Base-by-base conservation (phyloP, 345 rosid species). In the Melaleuca quinquenervia region DNA sequence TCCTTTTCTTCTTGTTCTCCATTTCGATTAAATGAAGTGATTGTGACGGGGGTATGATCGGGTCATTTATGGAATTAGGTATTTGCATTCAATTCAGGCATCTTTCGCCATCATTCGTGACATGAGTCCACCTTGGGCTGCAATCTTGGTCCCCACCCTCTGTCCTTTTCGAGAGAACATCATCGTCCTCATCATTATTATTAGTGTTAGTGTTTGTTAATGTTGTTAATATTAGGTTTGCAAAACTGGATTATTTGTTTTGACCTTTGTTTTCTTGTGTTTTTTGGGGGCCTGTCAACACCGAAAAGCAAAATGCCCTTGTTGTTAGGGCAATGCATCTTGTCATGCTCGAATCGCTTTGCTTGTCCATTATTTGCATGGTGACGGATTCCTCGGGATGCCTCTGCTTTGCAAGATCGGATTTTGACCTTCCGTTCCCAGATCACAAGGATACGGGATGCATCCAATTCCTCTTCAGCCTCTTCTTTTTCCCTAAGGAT, bases 51-150 rank as follows among this genome's bases (percentile, higher is more conserved):
- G 83, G 52, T 75, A 45, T 56, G 53, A 82, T 27, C 82, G 44
- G 53, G 83, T n/a, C 86, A 85, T 86, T 86, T 85, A 88, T 85
- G 87, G 51, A 3, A 87, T 85, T 90, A 83, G 90, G 91, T 86
- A 50, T 80, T 53, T 84, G 86, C 88, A 80, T 85, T 86, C 86
- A 76, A 89, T 86, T 62, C 64, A 64, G 54, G 76, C 87, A 88
- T 75, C 86, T 84, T 87, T 83, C 89, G 32, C 54, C 88, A 82
- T 82, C 85, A 84, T 89, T 74, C 44, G 15, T 21, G 76, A 50
- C 80, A 8, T 8, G 29, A 8, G 27, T 41, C 85, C 12, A 45
- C 12, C 78, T 60, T 27, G 76, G 70, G 22, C 15, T 26, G 62
- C 85, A 58, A 58, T 54, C 50, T 32, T 53, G 70, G 84, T 29